These are phyloP conservation scores for Arabis alpina DNA, from an alignment of 345 rosid genomes.

Conservation along the genomic window DNA sequence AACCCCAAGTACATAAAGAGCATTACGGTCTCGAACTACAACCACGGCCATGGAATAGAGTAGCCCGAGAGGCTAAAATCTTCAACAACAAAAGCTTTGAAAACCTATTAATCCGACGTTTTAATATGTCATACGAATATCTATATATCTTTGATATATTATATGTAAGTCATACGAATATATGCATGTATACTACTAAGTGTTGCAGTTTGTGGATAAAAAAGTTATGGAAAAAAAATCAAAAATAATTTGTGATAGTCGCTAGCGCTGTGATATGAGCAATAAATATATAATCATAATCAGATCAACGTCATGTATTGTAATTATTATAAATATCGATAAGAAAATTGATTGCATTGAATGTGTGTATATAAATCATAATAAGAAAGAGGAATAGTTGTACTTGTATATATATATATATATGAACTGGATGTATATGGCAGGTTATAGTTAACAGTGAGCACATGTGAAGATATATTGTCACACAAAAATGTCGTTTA, in stretches of 20 bases:
- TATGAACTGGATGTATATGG: constrained; percentile 28
- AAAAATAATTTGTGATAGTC: neutral
- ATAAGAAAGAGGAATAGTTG: neutral
- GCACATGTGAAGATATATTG: constrained; percentile 33
- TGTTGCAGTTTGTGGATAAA: neutral
- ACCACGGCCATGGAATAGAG: no score
- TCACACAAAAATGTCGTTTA: constrained; percentile 39
- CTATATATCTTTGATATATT: no score
- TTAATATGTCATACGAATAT: no score
- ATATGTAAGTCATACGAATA: no score
- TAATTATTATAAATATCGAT: neutral
- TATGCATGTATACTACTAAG: neutral
- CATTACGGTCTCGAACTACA: no score
- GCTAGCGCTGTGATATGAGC: neutral
- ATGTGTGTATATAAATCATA: neutral
- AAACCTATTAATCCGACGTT: no score
- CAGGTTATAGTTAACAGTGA: constrained; percentile 18
- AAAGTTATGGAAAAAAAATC: neutral
- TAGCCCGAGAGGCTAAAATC: no score
- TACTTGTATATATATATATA: neutral
- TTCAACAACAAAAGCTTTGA: no score
- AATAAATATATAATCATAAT: neutral
- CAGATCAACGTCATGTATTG: neutral
- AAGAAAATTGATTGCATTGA: neutral
- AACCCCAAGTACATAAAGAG: no score